Base-by-base conservation (phyloP, 2,329 filamentous ascomycete genomes). In the Monilinia fructicola region DNA sequence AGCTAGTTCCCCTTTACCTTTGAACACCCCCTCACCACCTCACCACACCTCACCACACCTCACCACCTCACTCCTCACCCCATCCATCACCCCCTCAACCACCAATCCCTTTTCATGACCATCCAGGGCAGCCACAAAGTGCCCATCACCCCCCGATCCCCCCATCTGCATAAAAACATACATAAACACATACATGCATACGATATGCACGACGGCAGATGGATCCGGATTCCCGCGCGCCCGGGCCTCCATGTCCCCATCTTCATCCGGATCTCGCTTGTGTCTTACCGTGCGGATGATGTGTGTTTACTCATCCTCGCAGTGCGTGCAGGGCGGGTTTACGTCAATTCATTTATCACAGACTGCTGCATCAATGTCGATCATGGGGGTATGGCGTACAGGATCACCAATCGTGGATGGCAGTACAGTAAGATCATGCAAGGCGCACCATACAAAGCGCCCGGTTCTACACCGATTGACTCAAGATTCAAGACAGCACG, bases 341-440 rank as follows among this genome's bases (percentile, higher is more conserved):
- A 59, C 56, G 56, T 59, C 56, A 59, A 35, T 46, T 42, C 12
- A 23, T 14, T n/a, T 28, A 60, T 60, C 56, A 35, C 31, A 35
- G 31, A 35, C 31, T 35, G 31, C 31, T 35, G 44, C 9, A 38
- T 60, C 14, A 50, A 50, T 38, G 58, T 9, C 44, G 58, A 60
- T 60, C 58, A 60, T 23, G 58, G 50, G 38, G 28, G 23, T 44
- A 50, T 38, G 28, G 58, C 44, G 58, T 50, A 35, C 44, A 48
- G 28, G 14, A 31, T 21, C 42, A 48, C 23, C 56, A 35, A 48
- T 35, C 56, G 21, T 50, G 56, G 42, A 48, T 48, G 23, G 18
- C 44, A 50, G 44, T 23, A 48, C 44, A n/a, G 46, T 48, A 48
- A 46, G 44, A 46, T 26, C 18, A 60, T 38, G 42, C 56, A 60